Conservation (phyloP, 2,329 filamentous ascomycete genomes). For the Hypoxylon sp. region DNA sequence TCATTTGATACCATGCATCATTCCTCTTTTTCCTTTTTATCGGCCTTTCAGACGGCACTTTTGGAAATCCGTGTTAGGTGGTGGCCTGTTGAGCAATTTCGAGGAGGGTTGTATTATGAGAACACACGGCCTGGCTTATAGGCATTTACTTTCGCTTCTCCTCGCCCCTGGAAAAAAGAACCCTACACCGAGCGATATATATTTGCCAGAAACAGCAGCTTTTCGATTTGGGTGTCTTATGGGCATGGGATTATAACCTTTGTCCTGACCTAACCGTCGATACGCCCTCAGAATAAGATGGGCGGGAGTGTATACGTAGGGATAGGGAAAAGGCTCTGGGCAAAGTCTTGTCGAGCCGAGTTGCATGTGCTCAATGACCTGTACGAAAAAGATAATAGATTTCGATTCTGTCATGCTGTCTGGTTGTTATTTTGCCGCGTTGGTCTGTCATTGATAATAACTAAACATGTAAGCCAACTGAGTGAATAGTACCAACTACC, state of each 20-base stretch:
- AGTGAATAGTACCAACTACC: no score
- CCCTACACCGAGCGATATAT: constrained; percentile 8
- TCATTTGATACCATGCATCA: constrained; percentile 44
- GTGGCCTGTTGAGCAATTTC: constrained; percentile 8
- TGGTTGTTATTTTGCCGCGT: background rate
- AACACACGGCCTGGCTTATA: constrained; percentile 11
- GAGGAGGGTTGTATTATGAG: constrained; percentile 11
- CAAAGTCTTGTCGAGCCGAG: constrained; percentile 19
- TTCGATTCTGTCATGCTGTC: constrained; percentile 20
- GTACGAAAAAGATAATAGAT: constrained; percentile 47
- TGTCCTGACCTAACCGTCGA: constrained; percentile 12
- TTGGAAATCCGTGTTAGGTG: constrained; percentile 19
- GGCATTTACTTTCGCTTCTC: constrained; percentile 38
- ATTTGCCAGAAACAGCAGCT: constrained; percentile 21
- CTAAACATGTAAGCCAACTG: background rate
- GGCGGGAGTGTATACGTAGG: constrained; percentile 36
- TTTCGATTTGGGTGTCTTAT: constrained; percentile 25
- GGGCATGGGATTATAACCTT: constrained; percentile 7
- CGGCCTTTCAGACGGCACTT: constrained; percentile 18
- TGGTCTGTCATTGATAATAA: background rate
- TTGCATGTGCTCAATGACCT: constrained; percentile 41
- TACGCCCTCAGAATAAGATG: constrained; percentile 7
- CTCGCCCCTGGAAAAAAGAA: constrained; percentile 20
- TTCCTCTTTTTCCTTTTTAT: constrained; percentile 33
- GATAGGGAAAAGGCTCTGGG: constrained; percentile 15